Evolutionary conservation across 768 basidiomycete genomes (phyloP), one percentile per base, ranked within the genome.

Genomic region (Lactifluus subvellereus): DNA sequence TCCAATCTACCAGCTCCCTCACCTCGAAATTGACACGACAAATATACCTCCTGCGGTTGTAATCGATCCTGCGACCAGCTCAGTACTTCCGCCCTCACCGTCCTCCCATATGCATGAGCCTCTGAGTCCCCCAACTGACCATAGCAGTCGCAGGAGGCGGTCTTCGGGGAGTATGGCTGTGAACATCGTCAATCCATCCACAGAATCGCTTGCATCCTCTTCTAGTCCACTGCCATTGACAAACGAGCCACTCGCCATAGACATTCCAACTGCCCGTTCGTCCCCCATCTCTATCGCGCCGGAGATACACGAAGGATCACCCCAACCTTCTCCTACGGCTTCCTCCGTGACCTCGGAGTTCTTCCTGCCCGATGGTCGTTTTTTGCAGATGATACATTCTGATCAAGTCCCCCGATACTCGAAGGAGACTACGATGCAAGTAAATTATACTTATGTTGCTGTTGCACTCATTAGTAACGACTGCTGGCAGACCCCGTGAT

Each of bases 391-490:
- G 14, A 54, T 63, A 30, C 27, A 54, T 38, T 54, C 62, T 33
- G 62, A 63, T 5, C 57, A 63, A 49, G 30, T 63, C 30, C 57
- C n/a, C n/a, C n/a, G n/a, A n/a, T n/a, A n/a, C n/a, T n/a, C n/a
- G n/a, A n/a, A n/a, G n/a, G n/a, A n/a, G n/a, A n/a, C n/a, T n/a
- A n/a, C n/a, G n/a, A n/a, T n/a, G n/a, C n/a, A n/a, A n/a, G n/a
- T n/a, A n/a, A n/a, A n/a, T n/a, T n/a, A n/a, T n/a, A n/a, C n/a
- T n/a, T n/a, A n/a, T n/a, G n/a, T n/a, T n/a, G n/a, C n/a, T n/a
- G n/a, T n/a, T n/a, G n/a, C n/a, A n/a, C n/a, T n/a, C n/a, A 13
- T 30, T 8, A 47, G 10, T 55, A 38, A 22, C 22, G 11, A 22
- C 9, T 40, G 3, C 38, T 58, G 27, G 10, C 45, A 62, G 61